Conservation (phyloP, 805 yeast species). For the Debaryomyces hansenii region DNA sequence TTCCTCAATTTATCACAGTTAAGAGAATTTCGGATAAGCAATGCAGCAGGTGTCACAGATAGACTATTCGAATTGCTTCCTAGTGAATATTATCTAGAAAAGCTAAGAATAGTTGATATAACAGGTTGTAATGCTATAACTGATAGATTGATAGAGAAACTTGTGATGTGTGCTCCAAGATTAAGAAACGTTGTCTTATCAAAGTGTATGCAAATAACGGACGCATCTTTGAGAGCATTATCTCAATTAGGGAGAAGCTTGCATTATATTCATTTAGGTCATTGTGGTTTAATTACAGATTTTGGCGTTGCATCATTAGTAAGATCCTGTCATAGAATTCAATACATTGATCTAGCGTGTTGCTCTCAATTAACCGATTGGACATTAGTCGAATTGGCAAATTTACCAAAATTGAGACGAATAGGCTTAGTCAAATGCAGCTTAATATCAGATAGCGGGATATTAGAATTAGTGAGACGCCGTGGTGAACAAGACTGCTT, state of each 20-base stretch:
- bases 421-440: slow-evolving; percentile 92
- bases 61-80: slow-evolving; percentile 58
- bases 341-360: slow-evolving; percentile 93
- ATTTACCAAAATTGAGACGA: slow-evolving; percentile 76
- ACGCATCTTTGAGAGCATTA: slow-evolving; percentile 69
- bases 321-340: slow-evolving; percentile 77
- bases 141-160: slow-evolving; percentile 70
- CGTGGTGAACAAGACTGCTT: slow-evolving; percentile 76
- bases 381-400: slow-evolving; percentile 73
- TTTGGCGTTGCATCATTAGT: slow-evolving; percentile 77
- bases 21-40: slow-evolving; percentile 81
- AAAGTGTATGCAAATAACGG: slow-evolving; percentile 85
- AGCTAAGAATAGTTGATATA: slow-evolving; percentile 78
- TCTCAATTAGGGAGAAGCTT: slow-evolving; percentile 74
- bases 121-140: slow-evolving; percentile 81
- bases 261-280: slow-evolving; percentile 91
- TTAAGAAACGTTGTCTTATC: slow-evolving; percentile 85
- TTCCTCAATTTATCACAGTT: slow-evolving; percentile 66
- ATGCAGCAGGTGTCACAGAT: slow-evolving; percentile 69
- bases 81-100: slow-evolving; percentile 50
- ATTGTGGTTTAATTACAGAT: slow-evolving; percentile 88
- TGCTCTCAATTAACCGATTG: slow-evolving; percentile 86
- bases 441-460: slow-evolving; percentile 83
- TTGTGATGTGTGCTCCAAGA: slow-evolving; percentile 78
- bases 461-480: slow-evolving; percentile 62